phyloP scores from a whole-genome alignment of 345 rosid species.

The Nephelium lappaceum region DNA sequence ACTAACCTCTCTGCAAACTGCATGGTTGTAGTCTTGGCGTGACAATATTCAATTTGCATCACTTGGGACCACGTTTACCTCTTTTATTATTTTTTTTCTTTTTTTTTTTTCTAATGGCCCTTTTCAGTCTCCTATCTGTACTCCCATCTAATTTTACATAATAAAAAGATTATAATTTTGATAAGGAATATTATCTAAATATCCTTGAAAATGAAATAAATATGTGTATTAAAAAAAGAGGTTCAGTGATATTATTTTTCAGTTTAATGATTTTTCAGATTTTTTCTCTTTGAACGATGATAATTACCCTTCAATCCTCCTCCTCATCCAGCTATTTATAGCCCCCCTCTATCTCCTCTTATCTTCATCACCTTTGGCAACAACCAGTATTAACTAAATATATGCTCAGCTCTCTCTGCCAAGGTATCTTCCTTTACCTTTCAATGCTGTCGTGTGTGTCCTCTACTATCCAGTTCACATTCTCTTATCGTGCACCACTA shows the following conservation, averaged over 20 bases:
- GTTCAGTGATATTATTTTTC: too few species aligned
- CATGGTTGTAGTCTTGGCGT: conserved; percentile 40
- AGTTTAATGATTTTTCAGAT: too few species aligned
- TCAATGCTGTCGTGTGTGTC: not conserved
- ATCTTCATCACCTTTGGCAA: conserved; percentile 18
- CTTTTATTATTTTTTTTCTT: conserved; percentile 13
- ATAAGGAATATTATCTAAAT: too few species aligned
- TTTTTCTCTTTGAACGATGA: not conserved
- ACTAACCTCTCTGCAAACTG: conserved; percentile 36
- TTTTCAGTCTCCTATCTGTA: not conserved
- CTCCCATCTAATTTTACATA: conserved; percentile 7
- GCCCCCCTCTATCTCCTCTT: conserved; percentile 23
- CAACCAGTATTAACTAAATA: not conserved
- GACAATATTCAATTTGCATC: conserved; percentile 52
- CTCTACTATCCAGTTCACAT: conserved; percentile 19
- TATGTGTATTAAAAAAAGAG: too few species aligned
- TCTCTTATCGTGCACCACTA: conserved; percentile 49
- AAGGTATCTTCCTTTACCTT: not conserved
- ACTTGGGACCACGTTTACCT: conserved; percentile 45
- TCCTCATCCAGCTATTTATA: conserved; percentile 28
- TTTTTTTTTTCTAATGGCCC: not conserved
- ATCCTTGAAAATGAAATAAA: too few species aligned
- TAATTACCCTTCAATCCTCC: conserved; percentile 22
- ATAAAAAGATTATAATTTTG: not conserved
- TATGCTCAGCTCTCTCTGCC: not conserved